These are phyloP conservation scores for Sclerotinia subarctica DNA, from an alignment of 2,329 filamentous ascomycete genomes.

Conservation along the genomic window DNA sequence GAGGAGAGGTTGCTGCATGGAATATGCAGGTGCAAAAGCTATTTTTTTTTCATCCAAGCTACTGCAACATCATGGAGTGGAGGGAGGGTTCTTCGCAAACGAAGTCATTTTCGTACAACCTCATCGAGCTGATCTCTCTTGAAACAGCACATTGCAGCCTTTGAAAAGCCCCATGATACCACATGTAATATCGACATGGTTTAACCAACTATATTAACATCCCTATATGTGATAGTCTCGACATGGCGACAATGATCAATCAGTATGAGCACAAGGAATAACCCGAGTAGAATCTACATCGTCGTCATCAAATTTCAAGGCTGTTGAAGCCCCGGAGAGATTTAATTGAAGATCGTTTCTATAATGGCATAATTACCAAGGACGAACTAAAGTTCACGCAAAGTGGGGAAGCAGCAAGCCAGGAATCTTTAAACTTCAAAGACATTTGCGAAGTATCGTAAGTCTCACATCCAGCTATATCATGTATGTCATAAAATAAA, in stretches of 20 bases:
- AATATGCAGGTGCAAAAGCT: conserved; percentile 11
- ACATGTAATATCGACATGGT: neutral
- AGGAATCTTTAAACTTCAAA: neutral
- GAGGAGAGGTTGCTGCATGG: neutral
- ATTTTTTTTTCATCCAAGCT: neutral
- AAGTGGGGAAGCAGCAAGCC: neutral
- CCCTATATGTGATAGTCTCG: neutral
- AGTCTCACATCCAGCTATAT: neutral
- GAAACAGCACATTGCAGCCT: conserved; percentile 7
- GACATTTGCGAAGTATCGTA: too few relatives aligned
- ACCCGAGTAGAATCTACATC: neutral
- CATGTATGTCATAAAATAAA: neutral
- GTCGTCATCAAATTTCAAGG: neutral
- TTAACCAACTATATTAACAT: neutral
- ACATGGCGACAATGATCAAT: neutral
- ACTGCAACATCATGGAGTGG: conserved; percentile 5
- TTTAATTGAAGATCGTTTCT: neutral
- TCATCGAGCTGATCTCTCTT: conserved; percentile 10
- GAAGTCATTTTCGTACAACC: neutral
- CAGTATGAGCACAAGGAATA: neutral
- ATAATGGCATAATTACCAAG: neutral
- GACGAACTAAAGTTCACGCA: neutral
- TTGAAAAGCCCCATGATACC: neutral
- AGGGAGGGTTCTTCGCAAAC: neutral
- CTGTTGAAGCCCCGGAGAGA: neutral